Base-by-base conservation (phyloP, 768 basidiomycete species). In the Pluteus cervinus region DNA sequence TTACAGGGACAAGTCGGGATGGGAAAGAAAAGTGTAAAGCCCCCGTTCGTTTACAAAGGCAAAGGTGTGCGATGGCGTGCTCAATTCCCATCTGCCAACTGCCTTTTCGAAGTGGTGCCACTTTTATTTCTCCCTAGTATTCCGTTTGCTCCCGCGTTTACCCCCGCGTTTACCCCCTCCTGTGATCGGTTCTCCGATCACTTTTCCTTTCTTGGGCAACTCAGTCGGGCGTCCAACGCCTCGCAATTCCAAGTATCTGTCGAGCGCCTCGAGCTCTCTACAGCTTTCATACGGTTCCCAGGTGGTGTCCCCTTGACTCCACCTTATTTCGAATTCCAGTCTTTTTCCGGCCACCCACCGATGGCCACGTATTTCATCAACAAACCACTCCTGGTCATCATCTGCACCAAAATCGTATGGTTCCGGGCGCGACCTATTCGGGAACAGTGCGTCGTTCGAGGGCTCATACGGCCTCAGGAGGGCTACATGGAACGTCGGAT, bases 381-480 rank as follows among this genome's bases (percentile, higher is more conserved):
- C 58, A 5, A 57, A 43, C 52, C 54, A 66, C 43, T 73, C 64
- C 1, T 52, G 50, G 2, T 64, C 56, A 3, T 55, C 48, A 1
- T 42, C 39, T 0, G 37, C 43, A 0, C 67, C 58, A 37, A 67
- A 63, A 42, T 69, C 63, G 24, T 67, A 69, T 10, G 57, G 55
- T 17, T 54, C 50, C 4, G 46, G 43, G 0, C 41, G 29, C 1
- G 45, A 34, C 0, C 61, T 35, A 4, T 50, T 43, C 0, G 65
- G 68, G 48, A 72, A 72, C 23, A 59, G 11, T 1, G 15, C 37
- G 43, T 67, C 55, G 18, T 57, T 62, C 0, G 50, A 47, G 1
- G 54, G 36, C 23, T 61, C 37, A n/a, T 53, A 46, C 7, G 43
- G 48, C 14, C 54, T 17, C 4, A 73, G 42, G 7, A 58, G 31